These are phyloP conservation scores for Pestalotiopsis sp. DNA, from an alignment of 2,329 filamentous ascomycete genomes.

Conservation along the genomic window DNA sequence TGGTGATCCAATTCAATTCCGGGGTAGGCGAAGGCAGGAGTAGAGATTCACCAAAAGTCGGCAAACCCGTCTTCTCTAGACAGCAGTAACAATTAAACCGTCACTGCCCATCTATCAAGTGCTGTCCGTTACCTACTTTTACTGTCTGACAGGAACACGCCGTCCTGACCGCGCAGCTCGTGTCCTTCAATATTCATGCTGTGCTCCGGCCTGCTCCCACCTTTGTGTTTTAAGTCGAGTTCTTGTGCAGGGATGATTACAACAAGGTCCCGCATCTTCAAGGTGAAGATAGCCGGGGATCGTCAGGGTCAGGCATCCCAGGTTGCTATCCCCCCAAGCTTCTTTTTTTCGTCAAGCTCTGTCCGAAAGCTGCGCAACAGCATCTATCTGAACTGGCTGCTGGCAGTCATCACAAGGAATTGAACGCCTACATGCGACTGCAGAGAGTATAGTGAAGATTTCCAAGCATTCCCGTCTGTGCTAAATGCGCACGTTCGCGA, in stretches of 20 bases:
- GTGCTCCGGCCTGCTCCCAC: slow-evolving; percentile 8
- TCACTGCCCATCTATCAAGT: no score
- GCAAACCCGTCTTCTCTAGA: not conserved
- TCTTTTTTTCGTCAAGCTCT: not conserved
- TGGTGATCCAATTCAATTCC: not conserved
- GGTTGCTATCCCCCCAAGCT: not conserved
- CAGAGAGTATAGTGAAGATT: not conserved
- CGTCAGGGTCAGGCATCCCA: slow-evolving; percentile 16
- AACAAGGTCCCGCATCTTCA: slow-evolving; percentile 7
- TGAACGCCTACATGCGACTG: not conserved
- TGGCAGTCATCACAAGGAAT: not conserved
- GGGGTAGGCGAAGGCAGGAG: not conserved
- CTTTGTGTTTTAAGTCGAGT: slow-evolving; percentile 14
- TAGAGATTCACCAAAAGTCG: not conserved
- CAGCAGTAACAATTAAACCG: not conserved
- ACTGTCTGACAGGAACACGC: slow-evolving; percentile 1
- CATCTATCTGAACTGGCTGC: not conserved
- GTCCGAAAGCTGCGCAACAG: slow-evolving; percentile 14
- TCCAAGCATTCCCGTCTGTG: not conserved
- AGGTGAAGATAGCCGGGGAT: slow-evolving; percentile 11
- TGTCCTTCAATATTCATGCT: slow-evolving; percentile 16
- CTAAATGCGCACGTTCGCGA: slow-evolving; percentile 4
- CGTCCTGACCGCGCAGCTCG: slow-evolving; percentile 1
- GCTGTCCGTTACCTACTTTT: not conserved
- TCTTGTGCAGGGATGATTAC: slow-evolving; percentile 15